Conservation (phyloP, 768 basidiomycete genomes). For the Lactifluus rugatus region DNA sequence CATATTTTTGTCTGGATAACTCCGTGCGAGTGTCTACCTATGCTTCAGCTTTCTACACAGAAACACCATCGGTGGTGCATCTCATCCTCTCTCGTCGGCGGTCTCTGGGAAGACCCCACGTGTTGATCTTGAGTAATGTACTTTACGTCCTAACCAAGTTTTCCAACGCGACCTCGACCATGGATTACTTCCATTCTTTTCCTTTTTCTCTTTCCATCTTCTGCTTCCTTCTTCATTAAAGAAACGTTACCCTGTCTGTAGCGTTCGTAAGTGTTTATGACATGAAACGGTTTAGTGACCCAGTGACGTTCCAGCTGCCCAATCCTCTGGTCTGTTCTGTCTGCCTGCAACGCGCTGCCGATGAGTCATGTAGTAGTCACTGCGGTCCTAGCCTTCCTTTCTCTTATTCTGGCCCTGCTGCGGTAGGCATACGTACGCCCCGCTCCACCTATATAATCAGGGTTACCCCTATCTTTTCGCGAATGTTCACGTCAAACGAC, state of each 20-base stretch:
- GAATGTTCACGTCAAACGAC: background rate
- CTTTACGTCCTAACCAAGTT: background rate
- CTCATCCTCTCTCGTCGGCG: background rate
- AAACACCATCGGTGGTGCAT: background rate
- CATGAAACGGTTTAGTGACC: background rate
- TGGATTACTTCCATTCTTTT: background rate
- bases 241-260: background rate
- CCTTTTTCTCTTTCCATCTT: background rate
- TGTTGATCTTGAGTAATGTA: slow-evolving; percentile 5
- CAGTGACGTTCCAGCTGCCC: background rate
- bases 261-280: background rate
- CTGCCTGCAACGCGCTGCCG: background rate
- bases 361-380: background rate
- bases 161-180: background rate
- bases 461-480: background rate
- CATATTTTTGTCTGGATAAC: slow-evolving; percentile 1
- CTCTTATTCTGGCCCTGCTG: background rate
- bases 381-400: background rate
- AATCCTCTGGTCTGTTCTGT: background rate
- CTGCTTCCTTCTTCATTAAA: background rate
- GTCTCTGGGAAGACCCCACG: background rate
- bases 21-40: slow-evolving; percentile 13
- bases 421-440: background rate
- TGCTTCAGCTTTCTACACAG: background rate
- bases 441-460: background rate